Evolutionary conservation across 805 yeast species (phyloP).

Genomic region (Komagataella mondaviorum): DNA sequence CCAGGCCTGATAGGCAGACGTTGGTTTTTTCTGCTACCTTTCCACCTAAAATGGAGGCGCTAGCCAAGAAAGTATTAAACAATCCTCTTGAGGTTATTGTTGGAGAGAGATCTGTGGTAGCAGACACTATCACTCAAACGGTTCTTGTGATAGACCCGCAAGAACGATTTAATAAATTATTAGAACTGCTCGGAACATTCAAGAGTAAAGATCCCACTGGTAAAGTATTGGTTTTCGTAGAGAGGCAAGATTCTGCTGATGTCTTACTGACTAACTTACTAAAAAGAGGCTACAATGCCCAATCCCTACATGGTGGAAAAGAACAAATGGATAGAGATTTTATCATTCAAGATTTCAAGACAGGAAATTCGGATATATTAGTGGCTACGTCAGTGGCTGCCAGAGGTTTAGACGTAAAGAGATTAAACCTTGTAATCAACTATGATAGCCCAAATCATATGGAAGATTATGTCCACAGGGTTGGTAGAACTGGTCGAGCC

Average conservation of each 20-base stretch:
- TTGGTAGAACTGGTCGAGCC: constrained; percentile 94
- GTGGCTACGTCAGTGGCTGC: constrained; percentile 94
- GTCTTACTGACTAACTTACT: constrained; percentile 39
- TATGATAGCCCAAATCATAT: constrained; percentile 75
- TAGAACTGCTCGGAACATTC: constrained; percentile 40
- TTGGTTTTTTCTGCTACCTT: constrained; percentile 92
- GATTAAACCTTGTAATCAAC: constrained; percentile 67
- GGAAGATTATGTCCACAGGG: constrained; percentile 94
- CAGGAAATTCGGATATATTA: constrained; percentile 46
- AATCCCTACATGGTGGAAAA: constrained; percentile 84
- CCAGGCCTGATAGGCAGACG: constrained; percentile 80
- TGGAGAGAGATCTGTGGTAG: constrained; percentile 72
- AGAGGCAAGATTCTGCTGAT: constrained; percentile 83
- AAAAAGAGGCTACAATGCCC: constrained; percentile 40
- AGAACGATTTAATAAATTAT: constrained; percentile 41
- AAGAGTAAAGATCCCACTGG: constrained; percentile 19
- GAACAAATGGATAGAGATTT: constrained; percentile 72
- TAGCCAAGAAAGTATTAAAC: constrained; percentile 52
- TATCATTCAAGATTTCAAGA: constrained; percentile 58
- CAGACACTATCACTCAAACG: constrained; percentile 63
- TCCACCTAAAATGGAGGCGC: constrained; percentile 61
- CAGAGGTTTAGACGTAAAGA: constrained; percentile 88
- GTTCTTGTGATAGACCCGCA: constrained; percentile 46
- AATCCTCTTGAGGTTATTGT: constrained; percentile 67
- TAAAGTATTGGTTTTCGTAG: constrained; percentile 72